Conservation (phyloP, 441 rosid genomes). For the Gossypium schwendimanii region DNA sequence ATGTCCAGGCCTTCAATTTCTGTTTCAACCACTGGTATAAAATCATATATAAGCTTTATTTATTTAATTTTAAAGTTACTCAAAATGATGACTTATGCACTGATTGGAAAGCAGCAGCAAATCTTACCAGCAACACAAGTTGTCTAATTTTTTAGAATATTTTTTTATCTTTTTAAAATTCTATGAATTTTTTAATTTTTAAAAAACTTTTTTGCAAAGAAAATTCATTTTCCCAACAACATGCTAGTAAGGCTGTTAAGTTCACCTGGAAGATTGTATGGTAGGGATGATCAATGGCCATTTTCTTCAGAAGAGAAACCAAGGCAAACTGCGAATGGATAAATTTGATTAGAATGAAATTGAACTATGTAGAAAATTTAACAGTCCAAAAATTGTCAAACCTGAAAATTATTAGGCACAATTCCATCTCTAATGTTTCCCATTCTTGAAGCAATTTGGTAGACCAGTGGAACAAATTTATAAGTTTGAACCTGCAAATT, state of each 20-base stretch:
- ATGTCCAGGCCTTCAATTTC: not conserved
- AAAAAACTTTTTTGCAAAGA: not conserved
- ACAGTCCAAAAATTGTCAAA: constrained; percentile 19
- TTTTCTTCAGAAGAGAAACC: constrained; percentile 88
- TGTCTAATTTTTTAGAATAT: too few species aligned
- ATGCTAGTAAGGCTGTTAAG: constrained; percentile 6
- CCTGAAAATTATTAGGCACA: constrained; percentile 83
- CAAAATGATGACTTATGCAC: not conserved
- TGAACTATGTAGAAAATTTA: constrained; percentile 14
- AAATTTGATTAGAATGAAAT: constrained; percentile 20
- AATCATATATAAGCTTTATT: not conserved
- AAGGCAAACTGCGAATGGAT: constrained; percentile 68
- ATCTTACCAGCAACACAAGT: too few species aligned
- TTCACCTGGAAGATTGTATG: constrained; percentile 90
- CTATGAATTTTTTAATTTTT: too few species aligned
- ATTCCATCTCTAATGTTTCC: constrained; percentile 71
- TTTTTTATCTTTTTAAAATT: too few species aligned
- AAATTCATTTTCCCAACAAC: constrained; percentile 11
- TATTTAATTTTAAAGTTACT: not conserved
- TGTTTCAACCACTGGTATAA: constrained; percentile 4
- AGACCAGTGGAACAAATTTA: constrained; percentile 85
- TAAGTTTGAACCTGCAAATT: constrained; percentile 75
- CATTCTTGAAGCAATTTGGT: constrained; percentile 98
- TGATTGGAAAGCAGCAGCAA: too few species aligned
- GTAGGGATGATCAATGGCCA: constrained; percentile 97